A percentile compares a stretch with the other conserved stretches of the same genome.
phyloP scores from a whole-genome alignment of 768 basidiomycete genomes.

The Rhodosporidiobolus odoratus region DNA sequence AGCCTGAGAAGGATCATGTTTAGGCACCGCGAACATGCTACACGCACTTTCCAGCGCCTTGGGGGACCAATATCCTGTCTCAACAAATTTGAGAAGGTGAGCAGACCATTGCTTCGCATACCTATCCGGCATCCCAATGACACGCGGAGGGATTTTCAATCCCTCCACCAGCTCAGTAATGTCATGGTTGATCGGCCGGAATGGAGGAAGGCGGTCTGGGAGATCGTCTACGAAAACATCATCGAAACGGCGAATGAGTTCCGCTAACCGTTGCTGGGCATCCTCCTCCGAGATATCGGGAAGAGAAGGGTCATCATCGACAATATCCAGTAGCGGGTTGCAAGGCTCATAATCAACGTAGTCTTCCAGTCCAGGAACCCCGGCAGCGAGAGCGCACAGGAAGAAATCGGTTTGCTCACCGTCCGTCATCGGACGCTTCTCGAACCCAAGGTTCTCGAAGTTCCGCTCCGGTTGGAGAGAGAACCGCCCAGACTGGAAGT shows the following conservation, averaged over 20 bases:
- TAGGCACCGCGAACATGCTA: constrained; percentile 12
- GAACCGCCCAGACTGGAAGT: background rate
- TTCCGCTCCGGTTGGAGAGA: background rate
- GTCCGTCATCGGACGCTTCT: background rate
- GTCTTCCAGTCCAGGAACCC: background rate
- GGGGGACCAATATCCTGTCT: constrained; percentile 12
- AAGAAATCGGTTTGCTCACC: background rate
- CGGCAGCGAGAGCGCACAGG: background rate
- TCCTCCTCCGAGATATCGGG: background rate
- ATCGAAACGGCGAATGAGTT: background rate
- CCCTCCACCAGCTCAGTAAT: background rate
- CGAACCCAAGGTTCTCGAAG: constrained; percentile 6
- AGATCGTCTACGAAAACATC: constrained; percentile 15
- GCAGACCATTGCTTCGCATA: constrained; percentile 8
- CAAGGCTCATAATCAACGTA: constrained; percentile 7
- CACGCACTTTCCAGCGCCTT: constrained; percentile 21
- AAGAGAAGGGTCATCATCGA: background rate
- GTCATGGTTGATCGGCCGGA: constrained; percentile 10
- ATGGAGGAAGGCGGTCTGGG: background rate
- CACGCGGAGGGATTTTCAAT: background rate
- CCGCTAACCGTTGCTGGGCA: background rate
- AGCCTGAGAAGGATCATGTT: constrained; percentile 1
- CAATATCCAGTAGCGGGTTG: constrained; percentile 11
- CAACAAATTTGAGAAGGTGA: constrained; percentile 8
- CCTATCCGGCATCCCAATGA: constrained; percentile 1